Conservation (phyloP, 805 yeast species). For the Starmera quercuum region DNA sequence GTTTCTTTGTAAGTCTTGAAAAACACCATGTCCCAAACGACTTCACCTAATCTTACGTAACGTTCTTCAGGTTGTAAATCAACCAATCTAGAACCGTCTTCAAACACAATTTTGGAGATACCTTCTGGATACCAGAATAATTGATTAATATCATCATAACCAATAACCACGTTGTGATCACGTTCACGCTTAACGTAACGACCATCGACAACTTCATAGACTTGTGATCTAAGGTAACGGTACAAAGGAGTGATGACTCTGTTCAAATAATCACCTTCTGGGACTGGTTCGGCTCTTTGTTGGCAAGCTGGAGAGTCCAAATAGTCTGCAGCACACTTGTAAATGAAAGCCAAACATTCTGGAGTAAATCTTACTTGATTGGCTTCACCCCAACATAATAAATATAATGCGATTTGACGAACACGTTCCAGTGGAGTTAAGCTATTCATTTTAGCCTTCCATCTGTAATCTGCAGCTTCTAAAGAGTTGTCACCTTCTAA, state of each 20-base stretch:
- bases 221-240: conserved; percentile 71
- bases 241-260: conserved; percentile 89
- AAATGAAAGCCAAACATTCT: conserved; percentile 87
- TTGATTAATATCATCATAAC: conserved; percentile 98
- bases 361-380: conserved; percentile 90
- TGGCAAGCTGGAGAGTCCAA: conserved; percentile 84
- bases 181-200: conserved; percentile 78
- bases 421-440: conserved; percentile 73
- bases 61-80: conserved; percentile 89
- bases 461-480: conserved; percentile 74
- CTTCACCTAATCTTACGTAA: conserved; percentile 83
- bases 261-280: conserved; percentile 85
- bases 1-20: conserved; percentile 94
- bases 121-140: conserved; percentile 99
- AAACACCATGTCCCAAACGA: conserved; percentile 85
- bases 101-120: conserved; percentile 82
- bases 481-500: conserved; percentile 80
- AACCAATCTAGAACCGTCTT: conserved; percentile 86
- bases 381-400: conserved; percentile 85
- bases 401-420: conserved; percentile 68
- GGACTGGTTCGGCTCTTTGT: conserved; percentile 75
- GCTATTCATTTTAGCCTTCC: conserved; percentile 76
- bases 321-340: conserved; percentile 91
- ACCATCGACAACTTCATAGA: conserved; percentile 74
- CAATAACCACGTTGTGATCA: conserved; percentile 74